Conservation (phyloP, 805 yeast genomes). For the Naumovozyma baii region DNA sequence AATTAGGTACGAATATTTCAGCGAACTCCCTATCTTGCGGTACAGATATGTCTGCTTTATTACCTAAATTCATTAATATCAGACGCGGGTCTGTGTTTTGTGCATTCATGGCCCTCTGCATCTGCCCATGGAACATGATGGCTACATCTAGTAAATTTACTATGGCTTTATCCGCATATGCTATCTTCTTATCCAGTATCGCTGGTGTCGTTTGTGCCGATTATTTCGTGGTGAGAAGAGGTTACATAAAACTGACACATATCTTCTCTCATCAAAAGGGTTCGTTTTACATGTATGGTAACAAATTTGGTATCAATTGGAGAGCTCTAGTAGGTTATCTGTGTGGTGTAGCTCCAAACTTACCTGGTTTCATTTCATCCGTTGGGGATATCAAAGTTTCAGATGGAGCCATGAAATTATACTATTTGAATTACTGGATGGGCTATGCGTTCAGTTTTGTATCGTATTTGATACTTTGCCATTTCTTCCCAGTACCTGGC, state of each 20-base stretch:
- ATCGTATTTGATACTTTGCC: slow-evolving; percentile 45
- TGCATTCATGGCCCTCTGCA: slow-evolving; percentile 58
- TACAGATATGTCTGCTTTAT: slow-evolving; percentile 58
- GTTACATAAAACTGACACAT: slow-evolving; percentile 50
- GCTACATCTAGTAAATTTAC: slow-evolving; percentile 65
- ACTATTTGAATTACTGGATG: slow-evolving; percentile 61
- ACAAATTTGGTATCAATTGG: slow-evolving; percentile 58
- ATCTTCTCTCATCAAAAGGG: slow-evolving; percentile 40
- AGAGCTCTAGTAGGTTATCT: slow-evolving; percentile 63
- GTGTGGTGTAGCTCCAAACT: slow-evolving; percentile 32
- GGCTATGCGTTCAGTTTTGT: slow-evolving; percentile 56
- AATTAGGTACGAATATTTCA: slow-evolving; percentile 68
- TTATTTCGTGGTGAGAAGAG: slow-evolving; percentile 63
- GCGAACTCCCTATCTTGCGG: slow-evolving; percentile 69
- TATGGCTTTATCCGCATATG: slow-evolving; percentile 69
- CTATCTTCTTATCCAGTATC: slow-evolving; percentile 77
- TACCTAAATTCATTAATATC: slow-evolving; percentile 58
- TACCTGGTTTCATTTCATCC: slow-evolving; percentile 36
- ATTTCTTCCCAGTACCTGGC: slow-evolving; percentile 45
- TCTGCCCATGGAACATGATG: slow-evolving; percentile 78
- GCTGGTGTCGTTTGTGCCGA: slow-evolving; percentile 70
- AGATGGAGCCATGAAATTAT: slow-evolving; percentile 60
- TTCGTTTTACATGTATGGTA: slow-evolving; percentile 44
- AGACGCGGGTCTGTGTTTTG: slow-evolving; percentile 76
- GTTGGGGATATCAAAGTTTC: slow-evolving; percentile 55